Conservation (phyloP, 768 basidiomycete genomes). For the Leccinum aurantiacum region DNA sequence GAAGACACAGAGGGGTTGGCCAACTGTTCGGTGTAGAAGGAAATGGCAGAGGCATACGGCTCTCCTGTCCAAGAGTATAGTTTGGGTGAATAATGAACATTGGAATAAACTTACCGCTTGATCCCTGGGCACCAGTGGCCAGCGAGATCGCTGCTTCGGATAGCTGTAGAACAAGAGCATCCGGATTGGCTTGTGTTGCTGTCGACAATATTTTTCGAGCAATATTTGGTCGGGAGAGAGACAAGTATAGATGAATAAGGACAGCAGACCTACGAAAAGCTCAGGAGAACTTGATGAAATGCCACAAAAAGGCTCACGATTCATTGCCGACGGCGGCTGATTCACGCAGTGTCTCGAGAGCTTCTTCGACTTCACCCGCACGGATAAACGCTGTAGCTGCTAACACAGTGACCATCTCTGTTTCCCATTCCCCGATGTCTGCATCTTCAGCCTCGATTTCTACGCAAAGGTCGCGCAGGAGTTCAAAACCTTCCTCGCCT, state of each 20-base stretch:
- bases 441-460: constrained; percentile 79
- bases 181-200: constrained; percentile 84
- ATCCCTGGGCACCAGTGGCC: constrained; percentile 70
- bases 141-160: constrained; percentile 84
- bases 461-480: constrained; percentile 80
- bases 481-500: constrained; percentile 64
- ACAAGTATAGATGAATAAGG: constrained; percentile 83
- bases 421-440: constrained; percentile 66
- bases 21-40: constrained; percentile 82
- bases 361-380: constrained; percentile 88
- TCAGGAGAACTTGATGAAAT: neutral
- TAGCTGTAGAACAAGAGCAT: constrained; percentile 84
- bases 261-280: constrained; percentile 62
- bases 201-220: constrained; percentile 84
- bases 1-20: constrained; percentile 78
- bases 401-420: constrained; percentile 70
- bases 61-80: constrained; percentile 22
- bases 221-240: constrained; percentile 84
- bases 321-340: constrained; percentile 77
- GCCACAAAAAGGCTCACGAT: constrained; percentile 54
- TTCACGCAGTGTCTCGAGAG: constrained; percentile 80
- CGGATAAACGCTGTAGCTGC: constrained; percentile 86
- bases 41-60: constrained; percentile 41
- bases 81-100: neutral
- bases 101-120: constrained; percentile 39